Evolutionary conservation across 768 basidiomycete genomes (phyloP).

Genomic region (Suillus lakei): DNA sequence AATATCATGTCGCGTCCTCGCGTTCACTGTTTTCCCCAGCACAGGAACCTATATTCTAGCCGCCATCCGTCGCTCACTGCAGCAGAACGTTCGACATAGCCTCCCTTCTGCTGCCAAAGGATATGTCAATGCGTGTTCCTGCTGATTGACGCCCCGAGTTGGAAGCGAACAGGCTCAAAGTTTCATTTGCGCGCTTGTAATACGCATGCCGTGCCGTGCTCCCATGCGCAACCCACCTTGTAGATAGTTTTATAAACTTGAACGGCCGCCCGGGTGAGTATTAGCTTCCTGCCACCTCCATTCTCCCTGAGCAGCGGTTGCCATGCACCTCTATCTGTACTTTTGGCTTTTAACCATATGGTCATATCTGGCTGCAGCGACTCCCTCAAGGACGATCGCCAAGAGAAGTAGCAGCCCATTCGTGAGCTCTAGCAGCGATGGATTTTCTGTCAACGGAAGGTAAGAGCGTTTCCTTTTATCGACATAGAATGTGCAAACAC

Average conservation of each 20-base stretch:
- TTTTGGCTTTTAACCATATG: neutral
- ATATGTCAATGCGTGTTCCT: neutral
- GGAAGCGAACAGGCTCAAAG: neutral
- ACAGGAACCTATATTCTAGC: neutral
- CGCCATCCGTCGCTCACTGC: neutral
- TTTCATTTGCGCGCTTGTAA: neutral
- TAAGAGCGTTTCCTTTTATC: slow-evolving; percentile 16
- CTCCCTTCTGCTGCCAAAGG: neutral
- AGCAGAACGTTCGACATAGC: neutral
- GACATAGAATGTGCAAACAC: neutral
- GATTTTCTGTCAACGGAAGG: slow-evolving; percentile 63
- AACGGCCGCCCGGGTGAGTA: neutral
- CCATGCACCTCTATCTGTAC: neutral
- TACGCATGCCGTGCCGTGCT: neutral
- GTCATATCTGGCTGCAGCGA: slow-evolving; percentile 23
- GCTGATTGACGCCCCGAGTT: neutral
- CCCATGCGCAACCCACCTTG: neutral
- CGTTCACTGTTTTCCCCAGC: neutral
- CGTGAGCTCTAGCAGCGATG: slow-evolving; percentile 47
- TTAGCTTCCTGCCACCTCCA: neutral
- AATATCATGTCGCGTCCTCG: neutral
- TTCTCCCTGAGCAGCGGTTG: neutral
- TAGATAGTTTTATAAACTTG: neutral
- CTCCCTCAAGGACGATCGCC: slow-evolving; percentile 36
- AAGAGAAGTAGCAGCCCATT: slow-evolving; percentile 45